Base-by-base conservation (phyloP, 169 alveolate species). In the Eimeria zaria region DNA sequence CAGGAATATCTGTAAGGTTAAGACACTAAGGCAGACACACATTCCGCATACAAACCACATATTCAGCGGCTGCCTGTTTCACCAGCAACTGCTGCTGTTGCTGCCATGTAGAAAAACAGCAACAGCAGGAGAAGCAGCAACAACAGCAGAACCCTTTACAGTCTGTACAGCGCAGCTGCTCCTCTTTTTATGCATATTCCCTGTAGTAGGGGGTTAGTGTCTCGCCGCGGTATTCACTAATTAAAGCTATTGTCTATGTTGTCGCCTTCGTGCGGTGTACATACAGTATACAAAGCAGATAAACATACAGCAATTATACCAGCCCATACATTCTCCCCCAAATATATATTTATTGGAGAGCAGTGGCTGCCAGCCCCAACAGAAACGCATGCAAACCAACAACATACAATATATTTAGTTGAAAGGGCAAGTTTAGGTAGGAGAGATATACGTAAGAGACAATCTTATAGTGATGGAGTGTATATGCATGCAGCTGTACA, bases 1-100 rank as follows among this genome's bases (percentile, higher is more conserved):
- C 99, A 24, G 99, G 99, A 11, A 96, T 96, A 64, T 96, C 98
- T 7, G 98, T 97, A 18, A 89, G 96, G 20, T 46, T 2, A n/a
- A 6, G 7, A 74, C 41, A 3, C 89, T n/a, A n/a, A n/a, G n/a
- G n/a, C 11, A 71, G n/a, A 7, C 30, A 1, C 22, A 36, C 33
- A 8, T 36, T 7, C 85, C 7, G 39, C 74, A 64, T 36, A 36
- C 22, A 16, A 7, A 8, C 22, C 39, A n/a, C 69, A 18, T 6
- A 12, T 60, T 22, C 69, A 18, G 69, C 69, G 6, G 69, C 69
- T 60, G 1, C 69, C 12, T 53, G 69, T n/a, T 18, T 6, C 30
- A 22, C 30, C 69, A 60, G 69, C 69, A 60, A 12, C 60, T 9
- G 60, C 60, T 51, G 60, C 60, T 51, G 60, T 12, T 51, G 60